A percentile compares a stretch with the other conserved stretches of the same genome.
Conservation (phyloP, 2,329 filamentous ascomycete species). For the Exophiala phaeomuriformis region DNA sequence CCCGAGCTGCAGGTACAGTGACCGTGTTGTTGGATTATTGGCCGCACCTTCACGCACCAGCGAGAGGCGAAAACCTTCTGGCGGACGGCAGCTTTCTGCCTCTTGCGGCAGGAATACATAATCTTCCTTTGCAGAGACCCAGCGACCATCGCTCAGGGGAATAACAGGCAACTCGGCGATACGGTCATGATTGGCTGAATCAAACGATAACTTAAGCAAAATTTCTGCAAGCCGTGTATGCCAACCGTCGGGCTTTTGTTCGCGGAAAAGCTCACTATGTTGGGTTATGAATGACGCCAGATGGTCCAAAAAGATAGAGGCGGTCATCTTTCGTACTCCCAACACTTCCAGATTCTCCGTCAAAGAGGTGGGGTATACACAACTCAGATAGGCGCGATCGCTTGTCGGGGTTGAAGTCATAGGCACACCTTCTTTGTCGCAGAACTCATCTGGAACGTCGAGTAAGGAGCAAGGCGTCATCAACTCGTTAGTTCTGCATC, state of each 20-base stretch:
- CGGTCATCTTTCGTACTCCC: conserved; percentile 4
- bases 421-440: conserved; percentile 1
- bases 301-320: conserved; percentile 4
- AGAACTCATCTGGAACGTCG: conserved; percentile 3
- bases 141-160: conserved; percentile 6
- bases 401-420: conserved; percentile 4
- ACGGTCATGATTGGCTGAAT: not conserved
- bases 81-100: not conserved
- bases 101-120: conserved; percentile 2
- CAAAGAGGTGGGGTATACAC: not conserved
- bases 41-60: conserved; percentile 5
- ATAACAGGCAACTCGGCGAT: conserved; percentile 3
- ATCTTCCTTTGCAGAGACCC: conserved; percentile 3
- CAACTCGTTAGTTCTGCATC: conserved; percentile 1
- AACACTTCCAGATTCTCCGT: conserved; percentile 2
- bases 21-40: conserved; percentile 1
- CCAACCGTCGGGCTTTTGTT: not conserved
- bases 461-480: conserved; percentile 3
- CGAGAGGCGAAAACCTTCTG: not conserved
- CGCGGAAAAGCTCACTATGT: not conserved
- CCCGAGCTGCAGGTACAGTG: conserved; percentile 4
- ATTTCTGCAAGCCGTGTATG: conserved; percentile 7
- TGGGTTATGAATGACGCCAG: not conserved
- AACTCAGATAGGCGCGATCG: conserved; percentile 1
- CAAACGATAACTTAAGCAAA: conserved; percentile 3